phyloP scores from a whole-genome alignment of 306 rosid genomes.

The Quercus robur region DNA sequence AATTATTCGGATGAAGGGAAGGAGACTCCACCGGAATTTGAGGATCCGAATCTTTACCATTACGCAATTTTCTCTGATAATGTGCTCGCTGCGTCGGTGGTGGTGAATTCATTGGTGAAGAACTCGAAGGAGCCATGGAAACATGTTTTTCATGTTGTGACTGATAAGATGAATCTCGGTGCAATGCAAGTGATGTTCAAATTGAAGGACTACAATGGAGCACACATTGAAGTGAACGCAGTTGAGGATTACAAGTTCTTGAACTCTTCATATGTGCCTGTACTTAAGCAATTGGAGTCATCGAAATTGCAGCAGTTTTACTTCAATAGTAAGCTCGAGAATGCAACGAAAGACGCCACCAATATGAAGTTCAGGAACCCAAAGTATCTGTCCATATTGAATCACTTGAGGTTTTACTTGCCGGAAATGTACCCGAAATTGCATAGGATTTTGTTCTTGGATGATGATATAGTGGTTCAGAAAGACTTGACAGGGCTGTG shows the following conservation, averaged over 20 bases:
- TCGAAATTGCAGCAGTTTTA: slow-evolving; percentile 68
- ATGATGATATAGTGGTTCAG: slow-evolving; percentile 84
- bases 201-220: slow-evolving; percentile 65
- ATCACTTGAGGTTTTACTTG: slow-evolving; percentile 80
- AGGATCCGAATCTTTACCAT: slow-evolving; percentile 74
- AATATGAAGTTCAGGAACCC: slow-evolving; percentile 93
- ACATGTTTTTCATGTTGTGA: slow-evolving; percentile 84
- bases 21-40: slow-evolving; percentile 50
- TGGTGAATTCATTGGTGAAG: slow-evolving; percentile 73
- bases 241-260: slow-evolving; percentile 84
- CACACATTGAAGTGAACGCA: slow-evolving; percentile 76
- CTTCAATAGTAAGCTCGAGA: slow-evolving; percentile 83
- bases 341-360: slow-evolving; percentile 80
- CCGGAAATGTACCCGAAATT: slow-evolving; percentile 84
- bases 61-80: slow-evolving; percentile 81
- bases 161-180: slow-evolving; percentile 88
- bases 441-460: slow-evolving; percentile 69
- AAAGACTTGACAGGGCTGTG: slow-evolving; percentile 81
- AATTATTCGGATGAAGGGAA: slow-evolving; percentile 64
- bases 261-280: slow-evolving; percentile 79
- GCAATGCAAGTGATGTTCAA: slow-evolving; percentile 92
- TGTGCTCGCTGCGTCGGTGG: slow-evolving; percentile 78
- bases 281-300: slow-evolving; percentile 70
- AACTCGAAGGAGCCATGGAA: slow-evolving; percentile 83
- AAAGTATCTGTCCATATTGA: slow-evolving; percentile 71